phyloP scores from a whole-genome alignment of 2,329 filamentous ascomycete genomes.

The Acephala macrosclerotiorum region DNA sequence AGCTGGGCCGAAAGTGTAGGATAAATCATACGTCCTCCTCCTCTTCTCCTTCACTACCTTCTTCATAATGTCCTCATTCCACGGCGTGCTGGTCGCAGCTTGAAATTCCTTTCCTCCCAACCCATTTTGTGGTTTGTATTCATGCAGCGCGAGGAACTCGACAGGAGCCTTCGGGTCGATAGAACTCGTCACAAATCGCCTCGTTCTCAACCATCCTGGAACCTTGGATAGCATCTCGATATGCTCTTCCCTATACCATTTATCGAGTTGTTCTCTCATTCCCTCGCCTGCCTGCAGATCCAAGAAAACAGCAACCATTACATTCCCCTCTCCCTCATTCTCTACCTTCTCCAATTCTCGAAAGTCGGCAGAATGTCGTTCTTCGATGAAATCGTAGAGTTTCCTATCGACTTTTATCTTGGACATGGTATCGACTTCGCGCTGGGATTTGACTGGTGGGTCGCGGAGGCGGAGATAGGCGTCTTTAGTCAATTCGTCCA shows the following conservation, averaged over 20 bases:
- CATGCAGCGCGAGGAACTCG: conserved; percentile 73
- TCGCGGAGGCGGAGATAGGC: conserved; percentile 73
- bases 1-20: conserved; percentile 81
- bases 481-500: conserved; percentile 72
- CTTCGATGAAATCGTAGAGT: conserved; percentile 72
- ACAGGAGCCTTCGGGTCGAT: conserved; percentile 64
- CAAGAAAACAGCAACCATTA: conserved; percentile 69
- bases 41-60: conserved; percentile 64
- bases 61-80: conserved; percentile 64
- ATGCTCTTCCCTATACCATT: conserved; percentile 81
- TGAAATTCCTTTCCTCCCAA: conserved; percentile 69
- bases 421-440: conserved; percentile 67
- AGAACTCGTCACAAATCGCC: conserved; percentile 72
- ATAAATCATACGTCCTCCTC: conserved; percentile 71
- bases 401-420: conserved; percentile 73
- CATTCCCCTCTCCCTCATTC: conserved; percentile 63
- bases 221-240: conserved; percentile 74
- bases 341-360: conserved; percentile 66
- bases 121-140: conserved; percentile 73
- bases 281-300: conserved; percentile 60
- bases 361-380: conserved; percentile 63
- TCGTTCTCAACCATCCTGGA: conserved; percentile 79
- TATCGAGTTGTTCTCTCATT: conserved; percentile 62
- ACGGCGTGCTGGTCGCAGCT: conserved; percentile 67
- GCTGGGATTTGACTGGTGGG: conserved; percentile 60